These are phyloP conservation scores for Gillenia trifoliata DNA, from an alignment of 306 rosid species.

Conservation along the genomic window DNA sequence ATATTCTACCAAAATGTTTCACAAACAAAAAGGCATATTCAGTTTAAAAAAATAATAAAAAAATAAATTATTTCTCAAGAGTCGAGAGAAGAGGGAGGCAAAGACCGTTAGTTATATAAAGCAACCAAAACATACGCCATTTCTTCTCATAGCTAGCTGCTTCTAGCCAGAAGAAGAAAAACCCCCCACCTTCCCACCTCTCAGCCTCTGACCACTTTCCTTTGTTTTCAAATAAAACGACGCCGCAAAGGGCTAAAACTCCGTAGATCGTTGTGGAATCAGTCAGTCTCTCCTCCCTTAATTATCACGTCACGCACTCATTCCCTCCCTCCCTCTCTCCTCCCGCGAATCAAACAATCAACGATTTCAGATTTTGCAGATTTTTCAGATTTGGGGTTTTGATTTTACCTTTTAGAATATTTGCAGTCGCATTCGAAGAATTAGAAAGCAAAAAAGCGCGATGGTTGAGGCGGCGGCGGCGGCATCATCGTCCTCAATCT, in stretches of 20 bases:
- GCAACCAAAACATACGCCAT: background rate
- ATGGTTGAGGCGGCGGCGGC: slow-evolving; percentile 21
- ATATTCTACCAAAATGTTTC: slow-evolving; percentile 24
- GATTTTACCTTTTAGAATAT: background rate
- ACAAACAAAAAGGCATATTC: slow-evolving; percentile 26
- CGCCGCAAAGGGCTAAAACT: background rate
- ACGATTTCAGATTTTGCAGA: background rate
- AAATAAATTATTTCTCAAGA: no score
- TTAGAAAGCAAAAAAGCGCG: slow-evolving; percentile 18
- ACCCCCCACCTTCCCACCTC: background rate
- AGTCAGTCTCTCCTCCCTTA: background rate
- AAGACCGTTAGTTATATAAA: slow-evolving; percentile 31
- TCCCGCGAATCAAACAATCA: background rate
- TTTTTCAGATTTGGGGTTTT: background rate
- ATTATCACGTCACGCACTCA: background rate
- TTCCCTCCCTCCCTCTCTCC: background rate
- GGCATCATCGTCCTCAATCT: slow-evolving; percentile 39
- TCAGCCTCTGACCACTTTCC: background rate
- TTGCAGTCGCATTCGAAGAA: background rate
- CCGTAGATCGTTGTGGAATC: background rate
- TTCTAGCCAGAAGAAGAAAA: background rate
- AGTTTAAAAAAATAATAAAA: background rate
- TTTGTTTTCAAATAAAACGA: background rate
- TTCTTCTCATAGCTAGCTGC: background rate
- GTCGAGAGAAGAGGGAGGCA: background rate